Evolutionary conservation across 2,329 filamentous ascomycete species (phyloP), one percentile per base, ranked within the genome.

Genomic region (Rutstroemia sydowiana): DNA sequence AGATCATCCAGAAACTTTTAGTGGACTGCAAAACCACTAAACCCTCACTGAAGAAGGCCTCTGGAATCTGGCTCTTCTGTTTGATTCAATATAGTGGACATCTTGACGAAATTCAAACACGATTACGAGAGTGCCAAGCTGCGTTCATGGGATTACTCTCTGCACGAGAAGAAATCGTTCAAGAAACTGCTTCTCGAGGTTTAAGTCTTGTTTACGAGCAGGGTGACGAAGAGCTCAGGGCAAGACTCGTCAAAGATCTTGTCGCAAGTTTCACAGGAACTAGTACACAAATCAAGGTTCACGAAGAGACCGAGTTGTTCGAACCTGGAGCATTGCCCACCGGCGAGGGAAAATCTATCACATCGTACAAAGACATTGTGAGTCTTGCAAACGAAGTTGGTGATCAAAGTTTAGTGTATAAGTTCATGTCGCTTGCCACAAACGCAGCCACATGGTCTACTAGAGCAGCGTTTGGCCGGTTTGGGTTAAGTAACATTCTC

Each of bases 401-500:
- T 10, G 92, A 98, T 63, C 92, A 93, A 53, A 91, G 87, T 60
- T 75, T 98, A n/a, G 88, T 97, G 1, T 98, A 98, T 73, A 89
- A 91, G 55, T 97, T 98, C 71, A 98, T 98, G 93, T 92, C 91
- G 0, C 77, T 98, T 59, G 93, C 93, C 2, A 89, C 90, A 1
- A 95, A 96, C 63, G 95, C 95, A 44, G 90, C 91, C 0, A 95
- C 95, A 14, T 98, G 93, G 93, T 92, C 90, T 1, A 95, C 90
- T n/a, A 82, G 93, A 46, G 95, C 93, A 1, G 93, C 93, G 0
- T 97, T 98, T 69, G 93, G 93, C 2, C 81, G 90, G 10, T 96
- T 97, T 59, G 93, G 93, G 0, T 77, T 98, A 45, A 95, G 90
- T 67, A 93, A 81, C 59, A 92, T 98, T 55, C 79, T 98, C 44